Conservation (phyloP, 2,329 filamentous ascomycete species). For the Alternaria infectoria region DNA sequence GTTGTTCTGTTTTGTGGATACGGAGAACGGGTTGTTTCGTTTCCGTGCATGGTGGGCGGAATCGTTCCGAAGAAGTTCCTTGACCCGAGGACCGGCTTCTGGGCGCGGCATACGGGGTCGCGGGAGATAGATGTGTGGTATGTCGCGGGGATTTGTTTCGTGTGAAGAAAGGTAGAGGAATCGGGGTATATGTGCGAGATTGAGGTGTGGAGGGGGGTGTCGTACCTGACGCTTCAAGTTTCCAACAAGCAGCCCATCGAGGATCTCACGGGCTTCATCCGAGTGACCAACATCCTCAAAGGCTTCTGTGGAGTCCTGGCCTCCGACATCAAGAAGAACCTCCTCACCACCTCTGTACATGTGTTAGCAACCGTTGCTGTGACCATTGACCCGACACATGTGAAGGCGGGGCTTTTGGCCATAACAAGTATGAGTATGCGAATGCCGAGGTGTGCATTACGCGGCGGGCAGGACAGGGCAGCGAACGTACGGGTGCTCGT, state of each 20-base stretch:
- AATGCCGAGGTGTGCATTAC: background rate
- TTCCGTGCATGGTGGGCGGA: constrained; percentile 14
- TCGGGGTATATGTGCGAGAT: background rate
- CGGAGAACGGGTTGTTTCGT: background rate
- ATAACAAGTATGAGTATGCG: background rate
- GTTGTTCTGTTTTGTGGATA: background rate
- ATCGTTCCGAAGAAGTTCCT: constrained; percentile 24
- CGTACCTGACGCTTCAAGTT: constrained; percentile 47
- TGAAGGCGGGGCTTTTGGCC: constrained; percentile 8
- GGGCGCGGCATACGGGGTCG: background rate
- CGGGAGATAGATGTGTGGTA: too few species aligned
- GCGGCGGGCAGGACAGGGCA: constrained; percentile 2
- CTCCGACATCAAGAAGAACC: constrained; percentile 92
- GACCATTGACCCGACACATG: background rate
- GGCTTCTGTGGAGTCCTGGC: constrained; percentile 95
- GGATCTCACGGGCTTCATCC: constrained; percentile 95
- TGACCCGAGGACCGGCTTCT: background rate
- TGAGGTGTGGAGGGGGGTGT: background rate
- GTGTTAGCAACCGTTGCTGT: constrained; percentile 11
- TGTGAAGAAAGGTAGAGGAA: background rate
- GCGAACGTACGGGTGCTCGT: constrained; percentile 85
- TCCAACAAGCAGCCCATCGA: constrained; percentile 60
- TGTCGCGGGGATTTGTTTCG: background rate
- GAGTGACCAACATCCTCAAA: constrained; percentile 99
- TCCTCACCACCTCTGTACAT: constrained; percentile 87